A percentile compares a stretch with the other conserved stretches of the same genome.
Evolutionary conservation across 257 asterid species (phyloP).

Genomic region (Mentha longifolia): DNA sequence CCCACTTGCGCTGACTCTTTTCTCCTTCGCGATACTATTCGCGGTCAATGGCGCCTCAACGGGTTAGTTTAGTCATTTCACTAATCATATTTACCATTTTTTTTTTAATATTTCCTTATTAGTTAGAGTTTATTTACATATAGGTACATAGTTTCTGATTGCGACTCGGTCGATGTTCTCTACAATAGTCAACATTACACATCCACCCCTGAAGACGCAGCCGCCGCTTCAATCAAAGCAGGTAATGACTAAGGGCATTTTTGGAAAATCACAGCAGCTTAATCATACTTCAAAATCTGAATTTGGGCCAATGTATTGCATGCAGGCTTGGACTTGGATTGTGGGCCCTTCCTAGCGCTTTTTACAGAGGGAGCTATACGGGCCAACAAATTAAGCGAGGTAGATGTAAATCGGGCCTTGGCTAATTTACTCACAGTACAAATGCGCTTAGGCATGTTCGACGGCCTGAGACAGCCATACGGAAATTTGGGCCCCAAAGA

Average conservation of each 20-base stretch:
- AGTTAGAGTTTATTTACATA: background rate
- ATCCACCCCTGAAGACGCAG: constrained; percentile 81
- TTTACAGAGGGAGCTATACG: constrained; percentile 67
- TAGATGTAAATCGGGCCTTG: constrained; percentile 67
- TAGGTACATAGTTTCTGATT: constrained; percentile 89
- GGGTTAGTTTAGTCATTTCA: constrained; percentile 39
- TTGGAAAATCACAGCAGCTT: background rate
- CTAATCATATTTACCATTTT: too few species aligned
- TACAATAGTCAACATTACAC: constrained; percentile 67
- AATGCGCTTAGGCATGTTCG: constrained; percentile 92
- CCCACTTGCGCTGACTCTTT: constrained; percentile 91
- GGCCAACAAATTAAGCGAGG: constrained; percentile 57
- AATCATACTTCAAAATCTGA: background rate
- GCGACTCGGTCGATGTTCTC: constrained; percentile 80
- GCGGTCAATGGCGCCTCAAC: constrained; percentile 79
- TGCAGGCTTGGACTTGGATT: constrained; percentile 85
- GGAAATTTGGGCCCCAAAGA: constrained; percentile 72
- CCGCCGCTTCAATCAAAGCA: constrained; percentile 71
- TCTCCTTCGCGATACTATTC: constrained; percentile 78
- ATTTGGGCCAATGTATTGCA: background rate
- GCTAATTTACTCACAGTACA: constrained; percentile 67
- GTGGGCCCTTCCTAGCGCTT: constrained; percentile 85
- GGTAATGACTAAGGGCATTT: constrained; percentile 35
- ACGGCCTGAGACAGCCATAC: constrained; percentile 69
- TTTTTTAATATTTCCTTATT: background rate